A percentile compares a stretch with the other conserved stretches of the same genome.
These are phyloP conservation scores for Striga asiatica DNA, from an alignment of 257 asterid species.

Conservation along the genomic window DNA sequence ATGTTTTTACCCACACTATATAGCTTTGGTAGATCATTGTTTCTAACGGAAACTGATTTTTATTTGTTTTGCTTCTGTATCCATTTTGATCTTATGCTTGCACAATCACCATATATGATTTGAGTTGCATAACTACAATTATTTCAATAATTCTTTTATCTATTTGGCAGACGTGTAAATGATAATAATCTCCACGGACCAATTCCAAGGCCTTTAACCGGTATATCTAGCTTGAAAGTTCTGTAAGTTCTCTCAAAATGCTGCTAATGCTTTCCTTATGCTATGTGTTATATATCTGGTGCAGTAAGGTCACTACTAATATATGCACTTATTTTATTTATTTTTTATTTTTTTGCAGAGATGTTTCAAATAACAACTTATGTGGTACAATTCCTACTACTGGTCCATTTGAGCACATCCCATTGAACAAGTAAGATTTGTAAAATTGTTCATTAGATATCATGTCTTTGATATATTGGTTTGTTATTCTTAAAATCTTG, in stretches of 20 bases:
- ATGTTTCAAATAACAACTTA: constrained; percentile 73
- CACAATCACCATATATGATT: background rate
- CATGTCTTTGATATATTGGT: background rate
- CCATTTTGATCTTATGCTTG: constrained; percentile 5
- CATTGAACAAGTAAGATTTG: constrained; percentile 69
- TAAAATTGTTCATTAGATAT: background rate
- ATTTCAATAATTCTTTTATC: constrained; percentile 8
- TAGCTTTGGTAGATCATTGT: background rate
- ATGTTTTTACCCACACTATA: too few species aligned
- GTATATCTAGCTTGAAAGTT: constrained; percentile 61
- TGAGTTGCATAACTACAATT: background rate
- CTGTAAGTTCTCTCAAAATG: constrained; percentile 48
- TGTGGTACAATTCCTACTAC: constrained; percentile 83
- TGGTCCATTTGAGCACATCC: constrained; percentile 90
- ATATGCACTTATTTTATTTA: too few species aligned
- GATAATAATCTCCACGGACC: constrained; percentile 58
- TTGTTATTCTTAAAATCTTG: background rate
- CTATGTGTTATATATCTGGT: background rate
- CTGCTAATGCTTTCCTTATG: background rate
- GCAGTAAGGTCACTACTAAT: background rate
- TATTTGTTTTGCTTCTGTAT: background rate
- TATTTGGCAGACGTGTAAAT: constrained; percentile 55
- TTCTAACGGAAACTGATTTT: background rate
- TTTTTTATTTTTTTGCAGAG: constrained; percentile 54
- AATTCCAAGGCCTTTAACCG: constrained; percentile 50